Evolutionary conservation across 2,329 filamentous ascomycete genomes (phyloP).

Genomic region (Colletotrichum viniferum): DNA sequence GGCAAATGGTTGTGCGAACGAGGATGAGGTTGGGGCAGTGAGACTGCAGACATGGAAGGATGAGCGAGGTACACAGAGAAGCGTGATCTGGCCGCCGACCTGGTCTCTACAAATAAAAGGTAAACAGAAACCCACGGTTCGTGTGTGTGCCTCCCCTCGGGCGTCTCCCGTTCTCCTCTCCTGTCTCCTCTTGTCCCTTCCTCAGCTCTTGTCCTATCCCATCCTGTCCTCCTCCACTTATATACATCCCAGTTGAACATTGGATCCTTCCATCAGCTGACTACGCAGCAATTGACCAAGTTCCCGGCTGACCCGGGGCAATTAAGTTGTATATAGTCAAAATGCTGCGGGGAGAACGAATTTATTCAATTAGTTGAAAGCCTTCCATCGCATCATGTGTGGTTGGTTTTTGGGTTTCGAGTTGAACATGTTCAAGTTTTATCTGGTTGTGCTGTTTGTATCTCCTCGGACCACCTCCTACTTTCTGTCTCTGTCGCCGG

Average conservation of each 20-base stretch:
- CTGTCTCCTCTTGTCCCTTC: neutral
- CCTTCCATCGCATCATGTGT: neutral
- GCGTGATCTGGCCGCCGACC: neutral
- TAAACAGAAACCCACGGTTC: neutral
- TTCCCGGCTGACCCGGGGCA: neutral
- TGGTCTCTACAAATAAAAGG: neutral
- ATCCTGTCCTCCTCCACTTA: neutral
- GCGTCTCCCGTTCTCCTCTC: neutral
- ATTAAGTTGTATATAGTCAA: neutral
- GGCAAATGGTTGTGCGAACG: neutral
- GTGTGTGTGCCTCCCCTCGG: neutral
- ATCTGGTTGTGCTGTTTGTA: conserved; percentile 7
- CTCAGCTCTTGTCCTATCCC: neutral
- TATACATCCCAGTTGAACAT: neutral
- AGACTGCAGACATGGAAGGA: neutral
- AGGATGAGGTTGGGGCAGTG: neutral
- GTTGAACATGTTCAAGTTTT: neutral
- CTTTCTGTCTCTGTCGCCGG: neutral
- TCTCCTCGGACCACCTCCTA: conserved; percentile 2
- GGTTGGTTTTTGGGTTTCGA: neutral
- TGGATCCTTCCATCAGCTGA: neutral
- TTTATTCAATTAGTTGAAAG: neutral
- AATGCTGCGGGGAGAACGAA: neutral
- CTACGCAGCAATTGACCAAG: neutral
- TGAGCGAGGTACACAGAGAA: neutral